Evolutionary conservation across 2,329 filamentous ascomycete genomes (phyloP), one percentile per base, ranked within the genome.

Genomic region (Epichloe sylvatica): DNA sequence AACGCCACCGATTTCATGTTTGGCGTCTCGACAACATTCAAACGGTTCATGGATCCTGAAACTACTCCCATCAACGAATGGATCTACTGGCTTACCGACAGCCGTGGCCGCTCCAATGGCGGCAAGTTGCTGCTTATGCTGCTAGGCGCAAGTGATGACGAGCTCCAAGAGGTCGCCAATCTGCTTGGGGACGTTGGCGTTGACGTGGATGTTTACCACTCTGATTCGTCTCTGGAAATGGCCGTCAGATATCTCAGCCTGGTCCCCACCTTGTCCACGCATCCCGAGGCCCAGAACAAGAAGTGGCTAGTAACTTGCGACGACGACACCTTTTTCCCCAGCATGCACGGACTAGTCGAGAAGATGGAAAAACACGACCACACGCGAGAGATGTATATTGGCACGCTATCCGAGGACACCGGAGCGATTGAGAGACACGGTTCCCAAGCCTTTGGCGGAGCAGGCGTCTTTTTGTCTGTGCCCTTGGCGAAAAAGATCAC

Each of bases 261-360:
- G 2, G 70, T 77, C 2, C 75, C 76, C 3, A 72, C 70, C 0
- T 63, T 80, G 12, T 79, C 75, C 63, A 70, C 71, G 47, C 74
- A 78, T 54, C 67, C 66, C 2, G 71, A 72, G 2, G 66, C 73
- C 44, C 60, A 58, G 23, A 60, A 60, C 33, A 76, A 73, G 62
- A 78, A 76, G 55, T 83, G 79, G 79, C 69, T 78, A 1, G 77
- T 78, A 13, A 71, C 76, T 13, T 81, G 79, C 59, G 78, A 83
- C 55, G 79, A 83, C 55, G 79, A 83, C 54, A 83, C 79, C 3
- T 82, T 80, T 59, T 82, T 82, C 67, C 72, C 75, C 5, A 79
- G 73, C 51, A 77, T 81, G 61, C 67, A 78, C 48, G 70, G 64
- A 11, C 64, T 83, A 12, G 66, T 74, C 3, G 66, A 75, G 37